phyloP scores from a whole-genome alignment of 2,329 filamentous ascomycete species.

The Clathrospora elynae region DNA sequence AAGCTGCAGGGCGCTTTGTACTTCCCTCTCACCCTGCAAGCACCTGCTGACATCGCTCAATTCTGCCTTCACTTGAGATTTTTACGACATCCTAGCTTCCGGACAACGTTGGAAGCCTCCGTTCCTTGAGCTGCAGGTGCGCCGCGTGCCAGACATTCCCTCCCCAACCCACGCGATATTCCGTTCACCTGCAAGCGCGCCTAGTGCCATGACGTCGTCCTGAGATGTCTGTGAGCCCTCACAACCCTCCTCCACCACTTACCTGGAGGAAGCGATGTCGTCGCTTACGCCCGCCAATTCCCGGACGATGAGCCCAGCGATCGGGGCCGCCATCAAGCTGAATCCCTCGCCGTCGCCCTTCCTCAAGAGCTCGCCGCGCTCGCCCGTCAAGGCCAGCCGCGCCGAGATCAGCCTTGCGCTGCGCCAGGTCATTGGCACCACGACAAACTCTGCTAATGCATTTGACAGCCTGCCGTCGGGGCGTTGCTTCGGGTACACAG shows the following conservation, averaged over 20 bases:
- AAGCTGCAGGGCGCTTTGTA: constrained; percentile 13
- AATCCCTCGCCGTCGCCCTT: constrained; percentile 74
- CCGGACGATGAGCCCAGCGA: constrained; percentile 50
- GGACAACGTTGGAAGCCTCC: constrained; percentile 6
- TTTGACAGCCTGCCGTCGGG: constrained; percentile 79
- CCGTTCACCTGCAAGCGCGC: constrained; percentile 22
- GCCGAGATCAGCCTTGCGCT: constrained; percentile 66
- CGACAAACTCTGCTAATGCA: constrained; percentile 79
- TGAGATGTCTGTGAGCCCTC: constrained; percentile 34
- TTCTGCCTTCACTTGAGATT: constrained; percentile 6
- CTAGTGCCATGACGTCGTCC: constrained; percentile 34
- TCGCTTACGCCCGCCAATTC: constrained; percentile 48
- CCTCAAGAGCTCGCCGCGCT: constrained; percentile 65
- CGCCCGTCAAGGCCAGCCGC: constrained; percentile 60
- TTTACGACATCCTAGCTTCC: constrained; percentile 7
- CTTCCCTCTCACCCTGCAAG: constrained; percentile 4
- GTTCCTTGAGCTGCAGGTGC: constrained; percentile 10
- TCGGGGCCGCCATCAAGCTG: constrained; percentile 47
- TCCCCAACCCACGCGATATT: constrained; percentile 23
- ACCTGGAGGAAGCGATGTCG: constrained; percentile 44
- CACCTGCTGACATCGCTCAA: constrained; percentile 5
- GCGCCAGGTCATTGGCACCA: constrained; percentile 87
- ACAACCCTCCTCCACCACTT: constrained; percentile 31
- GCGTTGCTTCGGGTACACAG: constrained; percentile 81
- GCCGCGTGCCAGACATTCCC: constrained; percentile 24